Evolutionary conservation across 148 eudicot genomes (phyloP).

Genomic region (Salicornia ramosissima): DNA sequence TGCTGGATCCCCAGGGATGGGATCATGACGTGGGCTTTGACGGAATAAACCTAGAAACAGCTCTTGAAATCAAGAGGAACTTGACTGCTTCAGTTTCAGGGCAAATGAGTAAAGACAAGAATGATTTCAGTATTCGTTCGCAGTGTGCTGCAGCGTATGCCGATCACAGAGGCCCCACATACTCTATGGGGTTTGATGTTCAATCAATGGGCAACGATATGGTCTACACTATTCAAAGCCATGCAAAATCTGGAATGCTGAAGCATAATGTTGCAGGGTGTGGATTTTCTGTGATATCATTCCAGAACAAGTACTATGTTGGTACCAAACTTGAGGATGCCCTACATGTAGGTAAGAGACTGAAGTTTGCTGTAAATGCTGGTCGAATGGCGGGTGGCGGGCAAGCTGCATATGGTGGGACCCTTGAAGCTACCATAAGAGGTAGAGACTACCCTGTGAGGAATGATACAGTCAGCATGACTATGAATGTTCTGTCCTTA

Average conservation of each 20-base stretch:
- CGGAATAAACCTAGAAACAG: conserved; percentile 71
- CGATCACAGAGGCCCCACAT: conserved; percentile 58
- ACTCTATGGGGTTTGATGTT: conserved; percentile 55
- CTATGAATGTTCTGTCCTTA: conserved; percentile 52
- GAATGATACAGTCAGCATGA: conserved; percentile 53
- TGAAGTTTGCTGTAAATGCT: conserved; percentile 48
- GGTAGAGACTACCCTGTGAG: conserved; percentile 84
- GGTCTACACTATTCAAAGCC: conserved; percentile 53
- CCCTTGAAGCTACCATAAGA: conserved; percentile 65
- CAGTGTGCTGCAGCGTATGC: conserved; percentile 55
- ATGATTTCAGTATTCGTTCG: conserved; percentile 75
- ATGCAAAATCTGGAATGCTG: conserved; percentile 43
- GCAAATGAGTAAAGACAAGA: conserved; percentile 94
- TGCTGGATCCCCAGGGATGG: conserved; percentile 89
- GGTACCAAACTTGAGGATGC: conserved; percentile 79
- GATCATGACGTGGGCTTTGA: conserved; percentile 95
- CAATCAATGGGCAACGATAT: conserved; percentile 67
- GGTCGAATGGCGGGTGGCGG: conserved; percentile 61
- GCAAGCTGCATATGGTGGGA: conserved; percentile 78
- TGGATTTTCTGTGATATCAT: conserved; percentile 68
- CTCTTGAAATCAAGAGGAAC: conserved; percentile 44
- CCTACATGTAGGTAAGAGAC: conserved; percentile 47
- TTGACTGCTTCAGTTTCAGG: conserved; percentile 58
- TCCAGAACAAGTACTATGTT: conserved; percentile 49
- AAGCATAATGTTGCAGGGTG: conserved; percentile 59